A percentile compares a stretch with the other conserved stretches of the same genome.
Conservation (phyloP, 139 green algal species). For the Monoraphidium neglectum region DNA sequence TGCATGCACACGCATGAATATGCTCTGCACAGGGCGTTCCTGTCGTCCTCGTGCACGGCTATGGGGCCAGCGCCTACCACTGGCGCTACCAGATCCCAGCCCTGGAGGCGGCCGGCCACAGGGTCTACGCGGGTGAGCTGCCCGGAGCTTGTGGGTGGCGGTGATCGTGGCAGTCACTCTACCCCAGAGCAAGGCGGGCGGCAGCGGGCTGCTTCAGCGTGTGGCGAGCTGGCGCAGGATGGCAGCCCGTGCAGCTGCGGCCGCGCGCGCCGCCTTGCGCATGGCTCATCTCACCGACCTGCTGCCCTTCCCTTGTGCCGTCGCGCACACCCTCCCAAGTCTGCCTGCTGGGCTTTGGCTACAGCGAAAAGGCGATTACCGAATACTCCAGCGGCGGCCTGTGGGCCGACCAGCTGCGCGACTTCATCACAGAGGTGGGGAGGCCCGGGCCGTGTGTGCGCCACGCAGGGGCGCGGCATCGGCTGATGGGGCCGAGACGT, state of each 20-base stretch:
- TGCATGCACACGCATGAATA: not conserved
- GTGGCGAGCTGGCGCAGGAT: too few species aligned
- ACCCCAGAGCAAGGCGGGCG: not conserved
- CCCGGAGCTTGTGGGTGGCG: not conserved
- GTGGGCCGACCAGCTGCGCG: conserved; percentile 43
- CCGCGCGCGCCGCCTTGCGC: too few species aligned
- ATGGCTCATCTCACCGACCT: not conserved
- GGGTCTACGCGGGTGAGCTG: conserved; percentile 15
- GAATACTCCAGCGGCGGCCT: conserved; percentile 64
- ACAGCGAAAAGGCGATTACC: conserved; percentile 66
- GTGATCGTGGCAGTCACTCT: not conserved
- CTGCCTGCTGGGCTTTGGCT: conserved; percentile 86
- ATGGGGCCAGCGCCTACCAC: conserved; percentile 77
- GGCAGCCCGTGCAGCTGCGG: too few species aligned
- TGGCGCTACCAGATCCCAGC: conserved; percentile 79
- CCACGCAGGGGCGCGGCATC: too few species aligned
- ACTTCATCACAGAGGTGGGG: conserved; percentile 62
- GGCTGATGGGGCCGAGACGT: too few species aligned
- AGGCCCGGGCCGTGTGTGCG: too few species aligned
- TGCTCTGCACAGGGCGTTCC: conserved; percentile 31
- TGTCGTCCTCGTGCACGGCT: conserved; percentile 79
- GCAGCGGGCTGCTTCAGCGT: too few species aligned
- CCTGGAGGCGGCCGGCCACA: conserved; percentile 46
- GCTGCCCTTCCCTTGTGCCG: conserved; percentile 51
- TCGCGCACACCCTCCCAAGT: too few species aligned